Conservation (phyloP, 306 rosid genomes). For the Cicer chorassanicum region DNA sequence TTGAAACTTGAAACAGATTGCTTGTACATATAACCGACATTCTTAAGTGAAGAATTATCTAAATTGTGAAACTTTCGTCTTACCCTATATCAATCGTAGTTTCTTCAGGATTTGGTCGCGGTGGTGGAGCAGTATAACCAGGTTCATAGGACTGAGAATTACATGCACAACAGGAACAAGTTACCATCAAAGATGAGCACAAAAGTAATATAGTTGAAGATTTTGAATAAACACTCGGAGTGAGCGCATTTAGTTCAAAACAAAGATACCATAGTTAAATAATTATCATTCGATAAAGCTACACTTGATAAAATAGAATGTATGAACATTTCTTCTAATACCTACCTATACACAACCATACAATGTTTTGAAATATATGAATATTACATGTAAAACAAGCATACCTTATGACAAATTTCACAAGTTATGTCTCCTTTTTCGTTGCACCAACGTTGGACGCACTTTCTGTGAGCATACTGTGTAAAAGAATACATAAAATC, state of each 20-base stretch:
- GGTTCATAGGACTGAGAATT: slow-evolving; percentile 72
- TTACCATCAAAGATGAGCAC: slow-evolving; percentile 40
- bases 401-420: slow-evolving; percentile 95
- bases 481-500: background rate
- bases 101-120: slow-evolving; percentile 75
- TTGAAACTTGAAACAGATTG: background rate
- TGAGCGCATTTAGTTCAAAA: slow-evolving; percentile 14
- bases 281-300: background rate
- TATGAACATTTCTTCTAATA: background rate
- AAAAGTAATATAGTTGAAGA: background rate
- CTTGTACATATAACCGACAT: background rate
- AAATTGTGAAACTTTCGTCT: slow-evolving; percentile 23
- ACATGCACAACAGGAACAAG: slow-evolving; percentile 22
- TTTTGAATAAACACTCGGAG: background rate
- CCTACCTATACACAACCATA: slow-evolving; percentile 14
- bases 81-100: slow-evolving; percentile 92
- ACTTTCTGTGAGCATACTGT: slow-evolving; percentile 96
- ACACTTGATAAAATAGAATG: background rate
- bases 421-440: slow-evolving; percentile 96
- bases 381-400: slow-evolving; percentile 3
- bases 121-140: slow-evolving; percentile 90
- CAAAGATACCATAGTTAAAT: background rate
- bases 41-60: background rate
- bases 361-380: background rate
- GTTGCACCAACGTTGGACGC: slow-evolving; percentile 96